Evolutionary conservation across 129 eudicot species (phyloP), one percentile per base, ranked within the genome.

Genomic region (Escallonia rubra): DNA sequence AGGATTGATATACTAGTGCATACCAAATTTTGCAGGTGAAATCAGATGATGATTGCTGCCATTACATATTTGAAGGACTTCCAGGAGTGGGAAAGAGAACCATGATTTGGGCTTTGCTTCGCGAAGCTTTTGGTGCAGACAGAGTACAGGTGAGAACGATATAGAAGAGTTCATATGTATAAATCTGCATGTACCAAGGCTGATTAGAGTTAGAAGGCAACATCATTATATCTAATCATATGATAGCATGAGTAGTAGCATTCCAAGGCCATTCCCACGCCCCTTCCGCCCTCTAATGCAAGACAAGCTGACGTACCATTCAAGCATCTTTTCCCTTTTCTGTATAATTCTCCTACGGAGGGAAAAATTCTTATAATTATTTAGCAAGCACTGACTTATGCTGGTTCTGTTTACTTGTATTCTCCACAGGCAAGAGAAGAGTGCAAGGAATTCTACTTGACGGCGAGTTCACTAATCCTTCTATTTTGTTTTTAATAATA

Each of bases 51-150:
- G 76, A 81, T 7, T 72, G 79, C 41, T 42, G 75, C 55, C 96
- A 89, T 46, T 89, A 78, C 81, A 85, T 89, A 79, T 89, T 89
- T 67, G 94, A 86, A 83, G 94, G 96, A 67, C 74, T 63, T 65
- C 86, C 94, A 42, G 96, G 96, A 43, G 96, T 89, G 9, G 96
- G 96, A 43, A 89, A 89, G 74, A 81, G 90, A 72, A 89, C 96
- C n/a, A 89, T 89, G 96, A 89, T 89, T 48, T 79, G 76, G 86
- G 96, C 96, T 62, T 67, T 81, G 72, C 86, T 89, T 78, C 85
- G 86, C n/a, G 81, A 81, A 72, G 79, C 74, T 14, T 89, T 74
- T 41, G 90, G 90, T 9, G 57, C 71, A 7, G 87, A 83, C 16
- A 79, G 79, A 62, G 81, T 89, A 45, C 80, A 86, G 96, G 96